Evolutionary conservation across 108 stramenopile genomes (phyloP).

Genomic region (Skeletonema potamos): DNA sequence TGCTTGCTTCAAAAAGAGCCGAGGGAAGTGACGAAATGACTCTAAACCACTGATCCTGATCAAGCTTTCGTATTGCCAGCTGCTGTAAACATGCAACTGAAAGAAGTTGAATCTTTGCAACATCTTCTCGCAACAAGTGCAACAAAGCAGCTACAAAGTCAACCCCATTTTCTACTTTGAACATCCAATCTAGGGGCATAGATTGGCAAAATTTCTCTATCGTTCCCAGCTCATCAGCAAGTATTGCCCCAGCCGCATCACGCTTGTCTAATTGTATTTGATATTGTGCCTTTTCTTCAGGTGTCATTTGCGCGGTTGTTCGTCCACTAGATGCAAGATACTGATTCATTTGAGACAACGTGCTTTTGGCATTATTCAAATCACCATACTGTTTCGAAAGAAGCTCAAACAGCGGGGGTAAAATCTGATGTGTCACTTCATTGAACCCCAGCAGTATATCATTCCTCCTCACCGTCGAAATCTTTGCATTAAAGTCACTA

Average conservation of each 20-base stretch:
- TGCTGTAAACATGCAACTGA: slow-evolving; percentile 75
- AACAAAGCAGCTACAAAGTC: slow-evolving; percentile 76
- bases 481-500: slow-evolving; percentile 89
- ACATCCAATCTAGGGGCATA: slow-evolving; percentile 86
- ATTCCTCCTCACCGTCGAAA: slow-evolving; percentile 81
- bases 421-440: slow-evolving; percentile 70
- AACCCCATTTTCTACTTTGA: slow-evolving; percentile 31
- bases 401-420: slow-evolving; percentile 67
- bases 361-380: slow-evolving; percentile 54
- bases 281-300: slow-evolving; percentile 63
- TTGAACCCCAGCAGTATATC: slow-evolving; percentile 87
- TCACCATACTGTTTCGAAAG: slow-evolving; percentile 65
- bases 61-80: slow-evolving; percentile 71
- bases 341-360: slow-evolving; percentile 63
- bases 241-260: slow-evolving; percentile 40
- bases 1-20: slow-evolving; percentile 69
- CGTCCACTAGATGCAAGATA: slow-evolving; percentile 64
- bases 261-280: slow-evolving; percentile 48
- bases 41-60: slow-evolving; percentile 65
- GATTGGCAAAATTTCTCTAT: slow-evolving; percentile 79
- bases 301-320: slow-evolving; percentile 64
- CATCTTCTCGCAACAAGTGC: slow-evolving; percentile 74
- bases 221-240: slow-evolving; percentile 68
- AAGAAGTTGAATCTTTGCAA: slow-evolving; percentile 59
- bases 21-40: slow-evolving; percentile 66